Base-by-base conservation (phyloP, 257 asterid genomes). In the Hygrophila difformis region DNA sequence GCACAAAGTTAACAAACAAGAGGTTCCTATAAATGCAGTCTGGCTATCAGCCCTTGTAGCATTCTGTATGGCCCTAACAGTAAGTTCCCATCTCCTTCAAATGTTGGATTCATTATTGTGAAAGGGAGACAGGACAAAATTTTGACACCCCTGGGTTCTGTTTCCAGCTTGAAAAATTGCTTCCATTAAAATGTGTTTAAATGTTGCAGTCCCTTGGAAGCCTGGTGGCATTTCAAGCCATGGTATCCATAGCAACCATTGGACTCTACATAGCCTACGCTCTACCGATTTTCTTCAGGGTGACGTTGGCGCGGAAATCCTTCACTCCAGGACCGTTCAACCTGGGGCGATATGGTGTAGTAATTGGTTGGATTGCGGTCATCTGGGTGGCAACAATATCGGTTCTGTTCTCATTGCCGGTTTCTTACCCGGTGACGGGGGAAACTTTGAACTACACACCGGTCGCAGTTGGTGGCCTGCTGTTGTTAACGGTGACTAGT, bases 231-330 rank as follows among this genome's bases (percentile, higher is more conserved):
- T 89, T 85, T 60, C 92, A 89, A 71, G 96, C 98, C 9, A 89
- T 89, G 98, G 92, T 83, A 43, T 89, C 98, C 5, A 79, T 89
- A 59, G 96, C 96, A 13, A 89, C 96, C 1, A 82, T 89, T 1
- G 98, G 98, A 12, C 96, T 89, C 41, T 85, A 89, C 76, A 77
- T 89, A 38, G 96, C 98, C 8, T 89, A 89, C 55, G 94, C 98
- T n/a, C 40, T 85, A 24, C 98, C 98, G 3, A 79, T 82, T 69
- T 75, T 82, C 22, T 82, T 89, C 41, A 56, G 96, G 51, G 96
- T 89, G 50, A 85, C 94, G 22, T 61, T 89, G 66, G 94, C 96
- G 39, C 80, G 92, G 16, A 80, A 80, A 23, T 62, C 88, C 11
- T 85, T 89, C 64, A 55, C 8, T 18, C 82, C 85, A 0, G 98